Base-by-base conservation (phyloP, 1,284 basidiomycete genomes). In the Cryptococcus amylolentus region DNA sequence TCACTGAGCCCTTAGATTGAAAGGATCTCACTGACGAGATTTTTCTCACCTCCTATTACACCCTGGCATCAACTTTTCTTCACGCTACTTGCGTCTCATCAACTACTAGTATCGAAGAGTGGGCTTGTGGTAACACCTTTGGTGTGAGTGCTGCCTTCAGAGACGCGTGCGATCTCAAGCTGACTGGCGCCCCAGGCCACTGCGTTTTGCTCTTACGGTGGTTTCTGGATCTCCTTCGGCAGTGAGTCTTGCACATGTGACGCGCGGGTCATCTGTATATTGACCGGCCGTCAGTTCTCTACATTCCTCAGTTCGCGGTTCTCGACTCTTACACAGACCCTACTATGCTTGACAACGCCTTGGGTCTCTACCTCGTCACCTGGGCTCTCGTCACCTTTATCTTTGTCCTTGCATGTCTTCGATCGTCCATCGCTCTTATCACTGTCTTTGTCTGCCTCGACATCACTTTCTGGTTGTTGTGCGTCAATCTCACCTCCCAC, bases 121-220 rank as follows among this genome's bases (percentile, higher is more conserved):
- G 91, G 73, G 87, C 88, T 1, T 80, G 83, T 43, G 88, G 88
- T 10, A 82, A 83, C 75, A 83, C 81, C 2, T 84, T 83, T 59
- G 82, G 79, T 63, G 53, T 57, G 39, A 53, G 53, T 57, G 18
- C 27, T 42, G 16, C 31, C 31, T 37, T 37, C 48, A n/a, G 13
- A 5, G 39, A 14, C 20, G 12, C 14, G 44, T 9, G 9, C 13
- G 27, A 27, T 20, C 26, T 4, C 13, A 16, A 26, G 27, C 47
- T 49, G 35, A 48, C 26, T 28, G 6, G 10, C 9, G 27, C 18
- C 9, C 9, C 26, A 57, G 60, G 77, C 78, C 16, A 79, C 82
- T 81, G 92, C 89, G 0, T 91, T 92, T 80, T 80, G 86, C 0
- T 86, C 85, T 1, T 93, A 88, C 66, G 90, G 89, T 55, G 85